Evolutionary conservation across 805 yeast species (phyloP).

Genomic region (Helenozyma rhizophorensis): DNA sequence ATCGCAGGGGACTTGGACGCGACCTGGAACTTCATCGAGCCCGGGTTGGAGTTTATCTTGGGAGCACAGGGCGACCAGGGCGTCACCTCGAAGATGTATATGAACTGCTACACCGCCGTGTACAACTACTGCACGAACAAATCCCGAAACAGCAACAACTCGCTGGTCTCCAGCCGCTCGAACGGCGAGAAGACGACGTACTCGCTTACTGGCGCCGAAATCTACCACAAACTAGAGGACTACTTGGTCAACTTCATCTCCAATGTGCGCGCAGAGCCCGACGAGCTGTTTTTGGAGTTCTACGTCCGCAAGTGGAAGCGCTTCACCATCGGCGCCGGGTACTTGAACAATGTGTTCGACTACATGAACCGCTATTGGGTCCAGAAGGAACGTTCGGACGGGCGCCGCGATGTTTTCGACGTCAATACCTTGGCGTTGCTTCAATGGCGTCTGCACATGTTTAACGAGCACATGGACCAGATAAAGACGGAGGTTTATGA

Average conservation of each 20-base stretch:
- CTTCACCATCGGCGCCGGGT: slow-evolving; percentile 85
- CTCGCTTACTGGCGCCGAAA: slow-evolving; percentile 82
- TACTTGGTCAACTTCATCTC: slow-evolving; percentile 62
- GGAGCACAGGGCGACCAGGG: slow-evolving; percentile 67
- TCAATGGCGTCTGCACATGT: slow-evolving; percentile 84
- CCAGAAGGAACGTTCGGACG: slow-evolving; percentile 90
- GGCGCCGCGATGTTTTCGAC: slow-evolving; percentile 83
- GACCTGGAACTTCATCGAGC: slow-evolving; percentile 77
- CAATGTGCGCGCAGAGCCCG: slow-evolving; percentile 42
- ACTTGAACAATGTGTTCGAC: slow-evolving; percentile 88
- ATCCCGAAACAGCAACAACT: slow-evolving; percentile 42
- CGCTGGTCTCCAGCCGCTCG: slow-evolving; percentile 7
- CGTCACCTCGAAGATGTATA: slow-evolving; percentile 66
- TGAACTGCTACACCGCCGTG: slow-evolving; percentile 87
- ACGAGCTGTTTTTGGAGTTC: slow-evolving; percentile 18
- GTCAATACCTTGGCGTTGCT: slow-evolving; percentile 83
- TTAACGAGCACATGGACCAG: slow-evolving; percentile 54
- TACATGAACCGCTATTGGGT: slow-evolving; percentile 98
- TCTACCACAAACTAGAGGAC: slow-evolving; percentile 65
- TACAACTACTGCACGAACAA: slow-evolving; percentile 89
- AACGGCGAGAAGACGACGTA: slow-evolving; percentile 26
- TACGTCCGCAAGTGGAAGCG: slow-evolving; percentile 75
- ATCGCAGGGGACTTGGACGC: slow-evolving; percentile 58
- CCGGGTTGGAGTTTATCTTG: slow-evolving; percentile 65
- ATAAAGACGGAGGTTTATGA: slow-evolving; percentile 70